A percentile compares a stretch with the other conserved stretches of the same genome.
Conservation (phyloP, 352 stramenopile genomes). For the Pythium chondricola region DNA sequence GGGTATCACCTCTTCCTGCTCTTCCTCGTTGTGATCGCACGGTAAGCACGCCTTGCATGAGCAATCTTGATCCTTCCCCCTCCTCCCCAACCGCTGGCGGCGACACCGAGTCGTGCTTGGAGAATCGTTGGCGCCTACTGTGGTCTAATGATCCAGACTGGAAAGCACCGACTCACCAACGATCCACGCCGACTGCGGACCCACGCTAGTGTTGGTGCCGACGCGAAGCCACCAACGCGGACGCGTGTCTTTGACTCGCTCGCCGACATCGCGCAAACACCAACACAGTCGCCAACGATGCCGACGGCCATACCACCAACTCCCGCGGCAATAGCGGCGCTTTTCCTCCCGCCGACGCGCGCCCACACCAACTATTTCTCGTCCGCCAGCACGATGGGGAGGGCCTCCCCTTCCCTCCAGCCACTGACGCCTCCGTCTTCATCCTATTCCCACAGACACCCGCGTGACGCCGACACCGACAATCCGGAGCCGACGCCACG, state of each 20-base stretch:
- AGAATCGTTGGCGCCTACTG: neutral
- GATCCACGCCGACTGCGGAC: no score
- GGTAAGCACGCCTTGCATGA: no score
- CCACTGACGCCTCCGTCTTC: slow-evolving; percentile 12
- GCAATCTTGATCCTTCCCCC: neutral
- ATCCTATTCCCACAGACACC: slow-evolving; percentile 17
- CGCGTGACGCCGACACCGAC: no score
- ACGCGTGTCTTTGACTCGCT: neutral
- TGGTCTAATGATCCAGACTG: no score
- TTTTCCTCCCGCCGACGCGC: neutral
- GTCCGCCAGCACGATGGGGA: neutral
- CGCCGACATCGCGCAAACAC: neutral
- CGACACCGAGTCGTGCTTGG: neutral
- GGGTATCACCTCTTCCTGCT: no score
- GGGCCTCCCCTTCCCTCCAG: slow-evolving; percentile 5
- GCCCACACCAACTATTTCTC: neutral
- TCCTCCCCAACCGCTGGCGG: neutral
- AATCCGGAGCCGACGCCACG: no score
- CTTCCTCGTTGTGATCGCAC: no score
- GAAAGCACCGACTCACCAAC: no score
- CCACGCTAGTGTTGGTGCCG: no score
- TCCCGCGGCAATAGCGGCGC: neutral
- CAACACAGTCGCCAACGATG: slow-evolving; percentile 1
- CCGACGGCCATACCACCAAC: slow-evolving; percentile 1
- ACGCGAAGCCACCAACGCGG: no score